Conservation (phyloP, 371 early-diverging fungal species). For the Rhizopus arrhizus region DNA sequence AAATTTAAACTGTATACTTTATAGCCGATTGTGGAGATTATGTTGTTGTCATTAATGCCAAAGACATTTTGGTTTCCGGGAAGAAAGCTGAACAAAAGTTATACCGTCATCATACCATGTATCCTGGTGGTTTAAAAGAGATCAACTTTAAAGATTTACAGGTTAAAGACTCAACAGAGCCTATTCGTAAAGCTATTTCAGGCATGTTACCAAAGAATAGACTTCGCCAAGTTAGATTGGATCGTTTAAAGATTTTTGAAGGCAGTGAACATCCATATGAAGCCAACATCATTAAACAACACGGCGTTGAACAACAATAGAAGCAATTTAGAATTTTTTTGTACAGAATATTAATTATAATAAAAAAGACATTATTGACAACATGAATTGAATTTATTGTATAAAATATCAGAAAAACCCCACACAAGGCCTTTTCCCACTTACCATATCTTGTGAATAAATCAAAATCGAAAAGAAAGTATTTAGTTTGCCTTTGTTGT, state of each 20-base stretch:
- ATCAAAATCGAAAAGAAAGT: too few species aligned
- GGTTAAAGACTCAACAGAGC: slow-evolving; percentile 79
- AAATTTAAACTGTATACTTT: too few species aligned
- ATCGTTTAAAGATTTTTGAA: slow-evolving; percentile 85
- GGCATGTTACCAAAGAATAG: slow-evolving; percentile 97
- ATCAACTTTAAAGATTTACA: slow-evolving; percentile 74
- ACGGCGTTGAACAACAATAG: slow-evolving; percentile 60
- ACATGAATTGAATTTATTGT: too few species aligned
- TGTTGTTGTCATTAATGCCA: slow-evolving; percentile 95
- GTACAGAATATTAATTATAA: too few species aligned
- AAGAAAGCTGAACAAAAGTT: slow-evolving; percentile 87
- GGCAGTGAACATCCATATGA: slow-evolving; percentile 91
- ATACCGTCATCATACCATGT: slow-evolving; percentile 89
- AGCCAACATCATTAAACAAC: slow-evolving; percentile 82
- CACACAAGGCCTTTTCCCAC: too few species aligned
- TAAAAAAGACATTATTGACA: too few species aligned
- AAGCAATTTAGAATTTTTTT: too few species aligned
- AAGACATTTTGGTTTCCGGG: slow-evolving; percentile 82
- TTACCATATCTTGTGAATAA: too few species aligned
- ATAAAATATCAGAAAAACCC: too few species aligned
- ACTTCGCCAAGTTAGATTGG: slow-evolving; percentile 78
- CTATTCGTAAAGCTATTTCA: slow-evolving; percentile 89
- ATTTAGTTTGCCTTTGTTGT: too few species aligned
- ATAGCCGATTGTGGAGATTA: slow-evolving; percentile 96
- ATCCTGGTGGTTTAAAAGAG: slow-evolving; percentile 91